phyloP scores from a whole-genome alignment of 2,329 filamentous ascomycete species.

The Cladophialophora bantiana region DNA sequence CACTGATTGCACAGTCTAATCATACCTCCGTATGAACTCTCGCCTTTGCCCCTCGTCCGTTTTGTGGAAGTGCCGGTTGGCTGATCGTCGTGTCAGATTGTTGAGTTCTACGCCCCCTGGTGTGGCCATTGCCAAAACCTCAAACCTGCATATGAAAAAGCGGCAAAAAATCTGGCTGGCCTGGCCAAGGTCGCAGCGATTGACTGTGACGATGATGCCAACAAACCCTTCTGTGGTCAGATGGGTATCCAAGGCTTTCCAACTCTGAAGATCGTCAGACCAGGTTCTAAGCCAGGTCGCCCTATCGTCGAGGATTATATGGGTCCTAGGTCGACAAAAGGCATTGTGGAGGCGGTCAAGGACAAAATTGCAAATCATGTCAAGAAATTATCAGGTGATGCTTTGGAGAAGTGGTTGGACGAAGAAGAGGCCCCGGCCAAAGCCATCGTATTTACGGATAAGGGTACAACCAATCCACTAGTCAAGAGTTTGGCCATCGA shows the following conservation, averaged over 20 bases:
- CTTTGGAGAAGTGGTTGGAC: conserved; percentile 75
- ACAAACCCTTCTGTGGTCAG: conserved; percentile 83
- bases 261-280: conserved; percentile 90
- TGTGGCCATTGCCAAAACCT: conserved; percentile 97
- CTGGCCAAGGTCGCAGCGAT: conserved; percentile 93
- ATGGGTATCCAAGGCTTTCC: conserved; percentile 95
- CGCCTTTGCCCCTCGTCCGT: not conserved
- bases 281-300: conserved; percentile 78
- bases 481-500: conserved; percentile 88
- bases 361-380: conserved; percentile 93
- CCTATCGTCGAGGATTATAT: conserved; percentile 91
- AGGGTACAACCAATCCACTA: conserved; percentile 83
- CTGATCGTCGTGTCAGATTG: conserved; percentile 50
- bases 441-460: conserved; percentile 91
- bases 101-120: conserved; percentile 93
- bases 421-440: conserved; percentile 75
- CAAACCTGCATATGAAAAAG: conserved; percentile 94
- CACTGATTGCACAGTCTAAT: conserved; percentile 85
- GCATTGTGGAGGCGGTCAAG: conserved; percentile 83
- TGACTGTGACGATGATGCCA: conserved; percentile 91
- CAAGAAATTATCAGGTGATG: conserved; percentile 78
- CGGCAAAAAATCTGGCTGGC: conserved; percentile 84
- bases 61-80: conserved; percentile 32
- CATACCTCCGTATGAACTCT: conserved; percentile 77
- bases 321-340: conserved; percentile 81